Evolutionary conservation across 1,139 yeast genomes (phyloP), one percentile per base, ranked within the genome.

Genomic region (Lodderomyces theae): DNA sequence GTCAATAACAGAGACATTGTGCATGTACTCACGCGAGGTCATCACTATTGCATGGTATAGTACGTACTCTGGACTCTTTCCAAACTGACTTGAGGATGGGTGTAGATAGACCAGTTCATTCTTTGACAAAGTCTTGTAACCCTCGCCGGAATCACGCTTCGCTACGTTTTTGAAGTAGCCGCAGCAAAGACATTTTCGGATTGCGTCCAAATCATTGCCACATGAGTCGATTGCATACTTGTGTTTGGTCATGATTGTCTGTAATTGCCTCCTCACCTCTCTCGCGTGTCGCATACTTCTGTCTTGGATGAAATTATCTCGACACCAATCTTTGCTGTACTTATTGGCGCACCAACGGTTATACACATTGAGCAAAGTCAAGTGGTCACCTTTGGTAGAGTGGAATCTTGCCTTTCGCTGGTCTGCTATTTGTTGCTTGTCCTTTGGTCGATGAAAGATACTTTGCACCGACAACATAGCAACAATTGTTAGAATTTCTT

Each of bases 401-500:
- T 82, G 80, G 58, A 90, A 88, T 46, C 82, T 71, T 13, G 83
- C 80, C 56, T 84, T 86, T 53, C 79, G 75, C 51, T 78, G 80
- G 54, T 90, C 97, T 0, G 97, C 97, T 16, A 56, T 48, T 34
- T 73, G 77, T 53, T 80, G 85, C 57, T 85, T 83, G 40, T 84
- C 92, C 51, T 82, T 80, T 0, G 97, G 97, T 40, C 97, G 68
- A 57, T 80, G 83, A 55, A 89, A 92, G 0, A 92, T 79, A 6
- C 83, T 81, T 44, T 87, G 97, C 4, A 89, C 92, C 1, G 95
- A 83, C 5, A 90, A 71, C 97, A 94, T 90, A 2, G 97, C 86
- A 42, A 92, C 87, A 18, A 94, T 86, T 0, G 86, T 83, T 29
- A 88, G 65, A 38, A 90, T 77, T 52, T 92, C 98, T 39, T 86